Percentiles rank a stretch among this genome's conserved stretches.
Evolutionary conservation across 768 basidiomycete genomes (phyloP).

Genomic region (Tremella mesenterica): DNA sequence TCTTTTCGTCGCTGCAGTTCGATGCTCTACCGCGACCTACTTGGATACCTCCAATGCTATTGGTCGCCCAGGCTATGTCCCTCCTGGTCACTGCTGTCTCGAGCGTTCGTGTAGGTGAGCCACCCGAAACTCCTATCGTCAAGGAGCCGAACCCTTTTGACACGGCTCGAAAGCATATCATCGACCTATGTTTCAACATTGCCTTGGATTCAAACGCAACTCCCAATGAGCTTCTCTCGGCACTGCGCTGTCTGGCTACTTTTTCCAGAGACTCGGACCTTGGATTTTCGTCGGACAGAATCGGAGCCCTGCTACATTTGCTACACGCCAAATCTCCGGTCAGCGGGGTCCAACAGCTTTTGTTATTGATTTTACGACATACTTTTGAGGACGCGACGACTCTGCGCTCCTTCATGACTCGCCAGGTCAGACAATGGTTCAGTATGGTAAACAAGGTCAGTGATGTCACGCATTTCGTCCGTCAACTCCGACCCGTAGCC

Average conservation of each 20-base stretch:
- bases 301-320: conserved; percentile 59
- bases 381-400: conserved; percentile 63
- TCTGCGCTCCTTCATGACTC: conserved; percentile 65
- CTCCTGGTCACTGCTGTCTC: conserved; percentile 66
- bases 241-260: conserved; percentile 70
- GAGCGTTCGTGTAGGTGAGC: conserved; percentile 51
- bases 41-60: conserved; percentile 79
- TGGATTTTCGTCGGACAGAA: conserved; percentile 46
- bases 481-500: conserved; percentile 66
- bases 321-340: conserved; percentile 47
- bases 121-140: not conserved
- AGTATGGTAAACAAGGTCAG: conserved; percentile 49
- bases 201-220: conserved; percentile 45
- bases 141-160: conserved; percentile 36
- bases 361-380: conserved; percentile 84
- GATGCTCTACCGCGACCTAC: conserved; percentile 51
- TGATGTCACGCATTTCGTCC: conserved; percentile 66
- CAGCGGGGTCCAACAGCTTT: conserved; percentile 65
- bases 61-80: conserved; percentile 76
- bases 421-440: conserved; percentile 74
- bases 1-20: not conserved
- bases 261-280: conserved; percentile 45
- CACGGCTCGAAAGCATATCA: not conserved
- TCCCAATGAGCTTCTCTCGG: conserved; percentile 59
- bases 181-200: not conserved